Evolutionary conservation across 352 stramenopile species (phyloP).

Genomic region (Pythium scleroteichum): DNA sequence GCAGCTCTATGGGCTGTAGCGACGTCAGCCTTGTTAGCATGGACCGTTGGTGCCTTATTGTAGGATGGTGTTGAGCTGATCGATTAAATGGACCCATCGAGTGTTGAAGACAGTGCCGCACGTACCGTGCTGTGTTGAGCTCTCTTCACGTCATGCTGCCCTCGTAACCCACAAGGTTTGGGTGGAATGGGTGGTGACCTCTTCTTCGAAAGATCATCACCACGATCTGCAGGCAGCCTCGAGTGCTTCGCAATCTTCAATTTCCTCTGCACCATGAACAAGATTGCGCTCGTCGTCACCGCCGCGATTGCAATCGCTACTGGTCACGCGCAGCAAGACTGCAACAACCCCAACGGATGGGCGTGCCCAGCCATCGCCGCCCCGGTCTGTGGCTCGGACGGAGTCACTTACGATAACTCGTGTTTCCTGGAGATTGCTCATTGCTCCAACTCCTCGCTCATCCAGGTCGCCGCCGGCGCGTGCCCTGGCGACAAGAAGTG

Average conservation of each 20-base stretch:
- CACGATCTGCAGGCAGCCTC: too few relatives aligned
- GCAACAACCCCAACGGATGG: conserved; percentile 4
- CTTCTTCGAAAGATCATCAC: too few relatives aligned
- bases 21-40: conserved; percentile 1
- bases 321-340: conserved; percentile 7
- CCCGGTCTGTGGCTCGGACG: conserved; percentile 46
- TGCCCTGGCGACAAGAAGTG: conserved; percentile 20
- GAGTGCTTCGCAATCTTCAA: not conserved
- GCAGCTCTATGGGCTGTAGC: conserved; percentile 9
- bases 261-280: conserved; percentile 1
- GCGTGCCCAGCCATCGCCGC: conserved; percentile 35
- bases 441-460: conserved; percentile 31
- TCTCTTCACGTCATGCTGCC: too few relatives aligned
- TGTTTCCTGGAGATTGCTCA: conserved; percentile 39
- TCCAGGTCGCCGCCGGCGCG: conserved; percentile 24
- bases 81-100: too few relatives aligned
- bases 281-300: not conserved
- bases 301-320: not conserved
- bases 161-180: too few relatives aligned
- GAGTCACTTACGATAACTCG: conserved; percentile 41
- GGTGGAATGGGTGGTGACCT: too few relatives aligned
- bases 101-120: too few relatives aligned
- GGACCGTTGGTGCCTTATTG: conserved; percentile 5
- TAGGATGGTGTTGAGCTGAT: conserved; percentile 1
- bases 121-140: not conserved